phyloP scores from a whole-genome alignment of 495 filamentous ascomycete genomes.

The Daldinia concentrica region DNA sequence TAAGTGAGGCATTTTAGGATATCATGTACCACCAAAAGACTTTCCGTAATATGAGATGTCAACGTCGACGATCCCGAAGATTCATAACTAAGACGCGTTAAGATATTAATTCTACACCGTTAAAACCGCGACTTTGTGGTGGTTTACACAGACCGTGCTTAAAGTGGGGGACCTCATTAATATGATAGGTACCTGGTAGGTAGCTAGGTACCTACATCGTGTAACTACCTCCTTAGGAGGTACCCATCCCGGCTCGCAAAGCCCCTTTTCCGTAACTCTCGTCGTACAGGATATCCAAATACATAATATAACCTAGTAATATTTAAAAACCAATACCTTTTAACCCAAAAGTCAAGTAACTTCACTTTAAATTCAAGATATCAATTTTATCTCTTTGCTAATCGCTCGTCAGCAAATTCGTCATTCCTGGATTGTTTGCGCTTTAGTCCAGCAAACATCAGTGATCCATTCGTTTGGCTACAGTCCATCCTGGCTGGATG shows the following conservation, averaged over 20 bases:
- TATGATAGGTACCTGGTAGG: not conserved
- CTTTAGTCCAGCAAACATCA: conserved; percentile 7
- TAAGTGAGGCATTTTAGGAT: not conserved
- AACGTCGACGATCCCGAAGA: not conserved
- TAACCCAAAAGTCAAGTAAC: not conserved
- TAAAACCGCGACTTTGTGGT: not conserved
- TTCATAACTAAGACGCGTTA: not conserved
- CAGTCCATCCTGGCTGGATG: not conserved
- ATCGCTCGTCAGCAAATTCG: conserved; percentile 1
- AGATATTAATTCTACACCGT: not conserved
- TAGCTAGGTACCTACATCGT: not conserved
- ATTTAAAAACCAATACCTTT: too few relatives aligned
- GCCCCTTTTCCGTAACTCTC: conserved; percentile 5
- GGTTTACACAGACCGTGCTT: not conserved
- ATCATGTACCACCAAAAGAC: not conserved
- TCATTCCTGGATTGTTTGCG: conserved; percentile 1
- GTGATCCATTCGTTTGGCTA: not conserved
- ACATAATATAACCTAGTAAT: not conserved
- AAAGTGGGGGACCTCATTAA: conserved; percentile 7
- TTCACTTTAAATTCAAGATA: not conserved
- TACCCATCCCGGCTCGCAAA: not conserved
- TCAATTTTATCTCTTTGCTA: conserved; percentile 1
- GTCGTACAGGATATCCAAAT: not conserved
- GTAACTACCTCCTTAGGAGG: too few relatives aligned
- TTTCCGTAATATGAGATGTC: not conserved